Conservation (phyloP, 495 filamentous ascomycete species). For the Aspergillus ellipticus region DNA sequence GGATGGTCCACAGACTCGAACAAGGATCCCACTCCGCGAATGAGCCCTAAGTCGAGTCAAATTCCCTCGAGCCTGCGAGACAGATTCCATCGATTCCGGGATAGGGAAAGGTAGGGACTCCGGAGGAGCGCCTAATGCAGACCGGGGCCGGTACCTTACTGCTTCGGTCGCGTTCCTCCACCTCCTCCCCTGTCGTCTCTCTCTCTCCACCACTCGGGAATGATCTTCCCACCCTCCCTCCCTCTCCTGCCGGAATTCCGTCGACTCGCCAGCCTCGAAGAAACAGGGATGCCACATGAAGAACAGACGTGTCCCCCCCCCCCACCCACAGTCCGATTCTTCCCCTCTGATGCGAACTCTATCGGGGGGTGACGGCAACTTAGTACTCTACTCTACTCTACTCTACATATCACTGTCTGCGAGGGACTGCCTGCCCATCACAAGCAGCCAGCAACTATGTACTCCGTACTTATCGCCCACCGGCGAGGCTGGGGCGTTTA, state of each 20-base stretch:
- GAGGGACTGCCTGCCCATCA: too few species aligned
- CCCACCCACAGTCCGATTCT: too few species aligned
- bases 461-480: not conserved
- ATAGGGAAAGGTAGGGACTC: not conserved
- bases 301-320: too few species aligned
- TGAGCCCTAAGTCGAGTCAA: not conserved
- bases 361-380: too few species aligned
- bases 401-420: too few species aligned
- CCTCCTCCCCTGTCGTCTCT: not conserved
- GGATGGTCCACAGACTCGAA: not conserved
- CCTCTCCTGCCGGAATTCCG: too few species aligned
- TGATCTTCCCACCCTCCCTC: not conserved
- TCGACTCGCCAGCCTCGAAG: too few species aligned
- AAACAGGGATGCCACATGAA: too few species aligned
- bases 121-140: not conserved
- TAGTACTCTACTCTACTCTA: too few species aligned
- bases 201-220: not conserved
- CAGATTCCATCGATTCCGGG: not conserved
- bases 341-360: too few species aligned
- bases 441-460: not conserved
- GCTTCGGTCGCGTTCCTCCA: not conserved
- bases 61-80: not conserved
- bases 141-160: not conserved
- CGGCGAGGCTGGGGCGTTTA: constrained; percentile 4
- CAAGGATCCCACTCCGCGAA: not conserved